Conservation (phyloP, 2,329 filamentous ascomycete species). For the Meredithiella fracta region DNA sequence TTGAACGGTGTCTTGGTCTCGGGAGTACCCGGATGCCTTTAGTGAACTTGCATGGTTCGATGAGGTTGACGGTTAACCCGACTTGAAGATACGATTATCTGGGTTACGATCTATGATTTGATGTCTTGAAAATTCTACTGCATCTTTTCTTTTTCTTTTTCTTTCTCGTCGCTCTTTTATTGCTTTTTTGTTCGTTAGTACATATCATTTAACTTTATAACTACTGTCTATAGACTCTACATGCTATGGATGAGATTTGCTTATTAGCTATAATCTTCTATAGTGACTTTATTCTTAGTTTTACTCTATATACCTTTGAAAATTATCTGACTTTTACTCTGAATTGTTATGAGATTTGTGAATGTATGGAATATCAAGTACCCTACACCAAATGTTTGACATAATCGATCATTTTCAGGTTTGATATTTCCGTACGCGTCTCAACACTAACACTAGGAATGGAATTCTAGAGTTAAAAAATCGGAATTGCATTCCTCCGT, state of each 20-base stretch:
- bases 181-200: neutral
- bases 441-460: no score
- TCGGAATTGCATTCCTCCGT: no score
- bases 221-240: neutral
- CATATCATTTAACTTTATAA: neutral
- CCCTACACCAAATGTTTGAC: no score
- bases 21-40: neutral
- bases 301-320: no score
- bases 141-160: neutral
- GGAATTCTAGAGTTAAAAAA: no score
- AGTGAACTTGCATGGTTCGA: neutral
- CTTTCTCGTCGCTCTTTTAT: neutral
- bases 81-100: neutral
- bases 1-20: conserved; percentile 1
- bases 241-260: neutral
- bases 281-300: no score
- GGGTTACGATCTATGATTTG: neutral
- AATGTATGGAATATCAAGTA: no score
- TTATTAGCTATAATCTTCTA: no score
- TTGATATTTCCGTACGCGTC: no score
- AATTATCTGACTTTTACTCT: no score
- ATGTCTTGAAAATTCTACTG: neutral
- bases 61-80: neutral
- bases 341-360: no score
- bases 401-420: no score